Percentiles rank a stretch among this genome's conserved stretches.
Conservation (phyloP, 495 filamentous ascomycete genomes). For the Penicillium steckii region DNA sequence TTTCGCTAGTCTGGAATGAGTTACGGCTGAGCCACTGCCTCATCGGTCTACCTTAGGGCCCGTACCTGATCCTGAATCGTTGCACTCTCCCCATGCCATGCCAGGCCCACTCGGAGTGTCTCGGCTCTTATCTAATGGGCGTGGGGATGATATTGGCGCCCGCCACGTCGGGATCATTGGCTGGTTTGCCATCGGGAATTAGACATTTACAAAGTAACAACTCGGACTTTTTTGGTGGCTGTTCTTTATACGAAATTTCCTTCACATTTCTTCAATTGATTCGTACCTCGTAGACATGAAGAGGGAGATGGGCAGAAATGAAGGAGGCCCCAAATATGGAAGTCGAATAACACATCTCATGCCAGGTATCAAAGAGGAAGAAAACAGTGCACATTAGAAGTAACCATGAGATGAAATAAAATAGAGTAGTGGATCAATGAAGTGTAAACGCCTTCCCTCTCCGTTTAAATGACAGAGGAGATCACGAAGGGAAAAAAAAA, state of each 20-base stretch:
- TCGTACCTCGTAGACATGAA: constrained; percentile 7
- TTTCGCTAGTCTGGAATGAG: not conserved
- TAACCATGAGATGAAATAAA: constrained; percentile 4
- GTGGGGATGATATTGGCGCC: not conserved
- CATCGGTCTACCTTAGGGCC: not conserved
- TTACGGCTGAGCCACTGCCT: not conserved
- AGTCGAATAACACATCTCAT: constrained; percentile 10
- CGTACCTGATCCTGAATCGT: not conserved
- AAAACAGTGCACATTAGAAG: constrained; percentile 6
- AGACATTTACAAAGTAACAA: not conserved
- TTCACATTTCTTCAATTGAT: constrained; percentile 4
- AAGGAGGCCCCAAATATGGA: constrained; percentile 1
- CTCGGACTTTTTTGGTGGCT: not conserved
- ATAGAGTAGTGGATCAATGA: constrained; percentile 8
- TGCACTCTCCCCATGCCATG: not conserved
- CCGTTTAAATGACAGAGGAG: constrained; percentile 26
- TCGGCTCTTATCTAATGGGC: not conserved
- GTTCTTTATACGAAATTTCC: not conserved
- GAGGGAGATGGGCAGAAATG: not conserved
- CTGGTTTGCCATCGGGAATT: not conserved
- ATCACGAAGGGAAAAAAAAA: constrained; percentile 1
- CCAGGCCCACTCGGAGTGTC: not conserved
- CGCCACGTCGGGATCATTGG: not conserved
- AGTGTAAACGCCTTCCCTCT: constrained; percentile 31
- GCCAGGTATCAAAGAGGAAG: constrained; percentile 19